Evolutionary conservation across 768 basidiomycete species (phyloP).

Genomic region (Tricholoma sp.): DNA sequence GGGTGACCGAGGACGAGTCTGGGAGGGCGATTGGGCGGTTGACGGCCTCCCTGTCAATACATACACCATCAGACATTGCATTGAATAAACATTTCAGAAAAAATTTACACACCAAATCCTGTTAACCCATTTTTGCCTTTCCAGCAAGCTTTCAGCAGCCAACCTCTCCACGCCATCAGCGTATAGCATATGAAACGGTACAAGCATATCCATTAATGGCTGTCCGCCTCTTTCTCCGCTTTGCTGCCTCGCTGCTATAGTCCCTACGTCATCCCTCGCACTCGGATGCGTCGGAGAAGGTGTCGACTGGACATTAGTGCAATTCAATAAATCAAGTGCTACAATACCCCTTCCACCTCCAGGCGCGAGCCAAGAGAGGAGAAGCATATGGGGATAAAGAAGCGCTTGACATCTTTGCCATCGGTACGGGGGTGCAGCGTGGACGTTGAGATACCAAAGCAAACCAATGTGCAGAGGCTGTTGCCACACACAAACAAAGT

Average conservation of each 20-base stretch:
- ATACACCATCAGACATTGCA: conserved; percentile 2
- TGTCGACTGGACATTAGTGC: conserved; percentile 78
- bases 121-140: conserved; percentile 88
- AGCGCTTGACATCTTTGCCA: conserved; percentile 83
- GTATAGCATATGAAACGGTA: conserved; percentile 90
- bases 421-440: conserved; percentile 68
- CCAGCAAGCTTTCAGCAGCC: conserved; percentile 82
- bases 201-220: conserved; percentile 65
- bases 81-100: conserved; percentile 1
- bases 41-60: conserved; percentile 64
- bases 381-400: conserved; percentile 76
- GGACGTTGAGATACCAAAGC: conserved; percentile 92
- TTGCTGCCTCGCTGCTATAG: conserved; percentile 69
- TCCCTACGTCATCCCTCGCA: conserved; percentile 83
- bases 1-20: conserved; percentile 44
- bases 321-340: conserved; percentile 81
- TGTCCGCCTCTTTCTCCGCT: conserved; percentile 40
- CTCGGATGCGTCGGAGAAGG: conserved; percentile 77
- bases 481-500: conserved; percentile 17
- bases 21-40: conserved; percentile 47
- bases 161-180: conserved; percentile 85
- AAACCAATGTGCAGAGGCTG: conserved; percentile 84
- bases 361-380: conserved; percentile 83
- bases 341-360: conserved; percentile 83
- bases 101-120: conserved; percentile 66